phyloP scores from a whole-genome alignment of 1,284 basidiomycete genomes.

The Cutaneotrichosporon sp. region DNA sequence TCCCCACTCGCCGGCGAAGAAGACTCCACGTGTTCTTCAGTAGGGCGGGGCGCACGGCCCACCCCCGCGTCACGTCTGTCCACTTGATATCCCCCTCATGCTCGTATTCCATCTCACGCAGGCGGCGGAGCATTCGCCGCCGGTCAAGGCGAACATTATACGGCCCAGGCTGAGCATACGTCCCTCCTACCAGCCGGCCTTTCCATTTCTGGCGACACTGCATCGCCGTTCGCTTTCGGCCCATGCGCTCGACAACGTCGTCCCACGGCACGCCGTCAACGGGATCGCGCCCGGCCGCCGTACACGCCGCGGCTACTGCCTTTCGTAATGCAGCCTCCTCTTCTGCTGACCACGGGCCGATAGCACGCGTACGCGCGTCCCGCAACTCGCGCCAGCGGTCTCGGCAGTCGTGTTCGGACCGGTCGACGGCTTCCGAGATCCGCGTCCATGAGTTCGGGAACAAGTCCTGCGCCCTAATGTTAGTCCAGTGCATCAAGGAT shows the following conservation, averaged over 20 bases:
- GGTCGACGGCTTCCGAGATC: constrained; percentile 38
- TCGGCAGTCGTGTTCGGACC: constrained; percentile 43
- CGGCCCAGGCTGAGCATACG: background rate
- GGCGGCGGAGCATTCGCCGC: constrained; percentile 13
- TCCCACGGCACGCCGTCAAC: constrained; percentile 38
- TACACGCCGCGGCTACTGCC: constrained; percentile 29
- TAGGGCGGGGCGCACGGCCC: constrained; percentile 18
- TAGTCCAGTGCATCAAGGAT: background rate
- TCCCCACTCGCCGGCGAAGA: constrained; percentile 9
- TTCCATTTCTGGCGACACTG: constrained; percentile 42
- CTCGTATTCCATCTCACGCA: constrained; percentile 19
- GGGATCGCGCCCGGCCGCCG: constrained; percentile 21
- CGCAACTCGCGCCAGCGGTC: constrained; percentile 40
- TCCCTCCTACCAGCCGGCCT: constrained; percentile 14
- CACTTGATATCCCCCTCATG: constrained; percentile 22
- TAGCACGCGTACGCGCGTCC: constrained; percentile 19
- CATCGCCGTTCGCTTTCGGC: constrained; percentile 27
- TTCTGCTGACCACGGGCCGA: constrained; percentile 31
- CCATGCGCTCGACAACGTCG: constrained; percentile 31
- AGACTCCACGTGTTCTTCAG: constrained; percentile 18
- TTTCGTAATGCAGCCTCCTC: constrained; percentile 27
- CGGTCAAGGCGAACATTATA: constrained; percentile 15
- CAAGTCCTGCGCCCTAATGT: constrained; percentile 32
- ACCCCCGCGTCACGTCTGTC: constrained; percentile 10
- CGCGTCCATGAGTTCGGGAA: constrained; percentile 43